A percentile compares a stretch with the other conserved stretches of the same genome.
Conservation (phyloP, 2,329 filamentous ascomycete genomes). For the Paracoccidioides lutzii region DNA sequence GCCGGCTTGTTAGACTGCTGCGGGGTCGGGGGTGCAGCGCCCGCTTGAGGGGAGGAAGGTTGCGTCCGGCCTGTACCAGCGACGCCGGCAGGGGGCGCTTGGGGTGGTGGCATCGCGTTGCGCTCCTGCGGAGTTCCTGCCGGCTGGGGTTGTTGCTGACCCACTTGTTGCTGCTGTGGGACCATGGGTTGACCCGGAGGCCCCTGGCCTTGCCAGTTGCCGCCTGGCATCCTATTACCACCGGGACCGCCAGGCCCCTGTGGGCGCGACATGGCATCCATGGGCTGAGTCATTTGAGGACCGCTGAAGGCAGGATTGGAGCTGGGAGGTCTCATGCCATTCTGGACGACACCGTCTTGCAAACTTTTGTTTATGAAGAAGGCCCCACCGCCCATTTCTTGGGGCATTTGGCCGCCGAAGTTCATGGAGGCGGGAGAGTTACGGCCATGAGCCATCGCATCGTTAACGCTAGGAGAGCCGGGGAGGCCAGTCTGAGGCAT, state of each 20-base stretch:
- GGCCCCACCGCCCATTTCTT: conserved; percentile 28
- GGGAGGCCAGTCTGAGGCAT: conserved; percentile 45
- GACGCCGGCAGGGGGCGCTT: conserved; percentile 30
- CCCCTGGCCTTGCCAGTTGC: conserved; percentile 34
- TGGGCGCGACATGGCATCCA: conserved; percentile 22
- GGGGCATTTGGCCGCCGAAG: conserved; percentile 41
- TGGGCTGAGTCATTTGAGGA: conserved; percentile 33
- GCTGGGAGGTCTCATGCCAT: conserved; percentile 47
- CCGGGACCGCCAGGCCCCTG: conserved; percentile 22
- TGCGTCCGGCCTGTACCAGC: conserved; percentile 29
- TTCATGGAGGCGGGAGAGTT: conserved; percentile 48
- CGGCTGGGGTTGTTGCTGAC: conserved; percentile 28
- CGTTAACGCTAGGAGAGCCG: conserved; percentile 44
- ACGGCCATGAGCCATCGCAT: conserved; percentile 42
- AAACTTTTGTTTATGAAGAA: conserved; percentile 35
- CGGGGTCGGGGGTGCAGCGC: conserved; percentile 46
- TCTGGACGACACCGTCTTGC: conserved; percentile 28
- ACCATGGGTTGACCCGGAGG: conserved; percentile 21
- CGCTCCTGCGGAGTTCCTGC: conserved; percentile 47
- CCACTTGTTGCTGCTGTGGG: conserved; percentile 32
- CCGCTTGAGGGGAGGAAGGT: conserved; percentile 33
- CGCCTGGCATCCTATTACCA: conserved; percentile 28
- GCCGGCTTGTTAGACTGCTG: conserved; percentile 46
- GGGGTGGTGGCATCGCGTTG: conserved; percentile 39
- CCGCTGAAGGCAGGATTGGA: conserved; percentile 38